Percentiles rank a stretch among this genome's conserved stretches.
These are phyloP conservation scores for Colletotrichum karsti DNA, from an alignment of 2,329 filamentous ascomycete species.

Conservation along the genomic window DNA sequence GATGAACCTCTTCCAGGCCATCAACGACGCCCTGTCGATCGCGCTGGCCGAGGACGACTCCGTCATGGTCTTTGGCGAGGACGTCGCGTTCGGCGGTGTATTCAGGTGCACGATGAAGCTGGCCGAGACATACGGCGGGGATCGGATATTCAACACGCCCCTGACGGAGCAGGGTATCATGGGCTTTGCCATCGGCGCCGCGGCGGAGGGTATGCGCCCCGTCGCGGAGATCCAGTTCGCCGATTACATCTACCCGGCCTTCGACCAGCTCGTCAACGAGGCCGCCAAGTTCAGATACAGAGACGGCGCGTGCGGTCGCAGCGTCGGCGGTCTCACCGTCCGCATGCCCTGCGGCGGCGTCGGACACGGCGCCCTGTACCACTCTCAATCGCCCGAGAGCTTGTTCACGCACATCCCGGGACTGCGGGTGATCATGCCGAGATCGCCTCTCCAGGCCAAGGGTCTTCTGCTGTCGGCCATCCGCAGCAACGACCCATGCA, in stretches of 20 bases:
- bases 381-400: conserved; percentile 88
- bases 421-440: conserved; percentile 83
- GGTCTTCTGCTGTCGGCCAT: conserved; percentile 83
- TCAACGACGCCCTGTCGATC: conserved; percentile 88
- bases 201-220: conserved; percentile 90
- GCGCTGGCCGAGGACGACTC: conserved; percentile 85
- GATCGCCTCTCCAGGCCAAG: conserved; percentile 88
- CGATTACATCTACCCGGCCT: conserved; percentile 92
- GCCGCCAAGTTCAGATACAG: conserved; percentile 88
- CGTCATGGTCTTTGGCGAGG: conserved; percentile 93
- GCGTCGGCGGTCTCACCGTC: conserved; percentile 82
- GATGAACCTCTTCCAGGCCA: conserved; percentile 92
- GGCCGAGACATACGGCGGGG: conserved; percentile 84
- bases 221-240: conserved; percentile 97
- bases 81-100: conserved; percentile 96
- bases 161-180: conserved; percentile 93
- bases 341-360: conserved; percentile 92
- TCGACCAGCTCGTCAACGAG: conserved; percentile 94
- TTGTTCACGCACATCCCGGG: conserved; percentile 91
- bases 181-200: conserved; percentile 90
- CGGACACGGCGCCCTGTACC: conserved; percentile 87
- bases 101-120: conserved; percentile 95
- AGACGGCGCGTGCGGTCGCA: conserved; percentile 64
- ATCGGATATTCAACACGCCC: conserved; percentile 96
- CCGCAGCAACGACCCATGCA: conserved; percentile 82